These are phyloP conservation scores for Solanum tarijense DNA, from an alignment of 257 asterid species.

Conservation along the genomic window DNA sequence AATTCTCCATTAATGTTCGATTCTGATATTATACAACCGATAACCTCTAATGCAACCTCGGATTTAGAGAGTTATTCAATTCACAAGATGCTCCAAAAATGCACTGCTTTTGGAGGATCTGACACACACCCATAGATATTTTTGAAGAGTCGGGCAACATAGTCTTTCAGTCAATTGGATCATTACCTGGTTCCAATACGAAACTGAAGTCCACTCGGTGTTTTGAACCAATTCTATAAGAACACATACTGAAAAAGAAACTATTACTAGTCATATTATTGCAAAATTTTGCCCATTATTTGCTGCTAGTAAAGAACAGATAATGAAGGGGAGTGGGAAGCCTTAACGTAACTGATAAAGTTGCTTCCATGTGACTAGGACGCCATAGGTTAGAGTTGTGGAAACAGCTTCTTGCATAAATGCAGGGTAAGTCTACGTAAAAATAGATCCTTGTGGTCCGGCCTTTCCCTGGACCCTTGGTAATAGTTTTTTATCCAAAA, in stretches of 20 bases:
- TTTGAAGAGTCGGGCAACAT: neutral
- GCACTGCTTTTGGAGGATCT: too few species aligned
- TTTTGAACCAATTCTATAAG: neutral
- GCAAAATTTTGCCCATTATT: neutral
- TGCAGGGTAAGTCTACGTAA: neutral
- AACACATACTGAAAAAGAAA: neutral
- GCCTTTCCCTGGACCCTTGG: neutral
- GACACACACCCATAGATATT: neutral
- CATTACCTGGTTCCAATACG: neutral
- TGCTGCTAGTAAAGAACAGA: neutral
- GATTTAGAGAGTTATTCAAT: neutral
- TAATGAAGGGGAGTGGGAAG: neutral
- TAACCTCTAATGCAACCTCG: neutral
- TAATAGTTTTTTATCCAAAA: too few species aligned
- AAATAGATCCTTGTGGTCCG: neutral
- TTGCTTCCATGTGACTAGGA: accelerated
- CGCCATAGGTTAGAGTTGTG: neutral
- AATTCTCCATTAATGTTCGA: neutral
- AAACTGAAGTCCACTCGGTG: neutral
- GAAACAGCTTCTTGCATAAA: neutral
- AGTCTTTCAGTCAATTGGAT: neutral
- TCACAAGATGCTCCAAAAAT: neutral
- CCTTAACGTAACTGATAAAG: neutral
- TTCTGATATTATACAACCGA: neutral
- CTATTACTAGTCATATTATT: neutral